Evolutionary conservation across 352 stramenopile species (phyloP).

Genomic region (Globisporangium heterothallicum): DNA sequence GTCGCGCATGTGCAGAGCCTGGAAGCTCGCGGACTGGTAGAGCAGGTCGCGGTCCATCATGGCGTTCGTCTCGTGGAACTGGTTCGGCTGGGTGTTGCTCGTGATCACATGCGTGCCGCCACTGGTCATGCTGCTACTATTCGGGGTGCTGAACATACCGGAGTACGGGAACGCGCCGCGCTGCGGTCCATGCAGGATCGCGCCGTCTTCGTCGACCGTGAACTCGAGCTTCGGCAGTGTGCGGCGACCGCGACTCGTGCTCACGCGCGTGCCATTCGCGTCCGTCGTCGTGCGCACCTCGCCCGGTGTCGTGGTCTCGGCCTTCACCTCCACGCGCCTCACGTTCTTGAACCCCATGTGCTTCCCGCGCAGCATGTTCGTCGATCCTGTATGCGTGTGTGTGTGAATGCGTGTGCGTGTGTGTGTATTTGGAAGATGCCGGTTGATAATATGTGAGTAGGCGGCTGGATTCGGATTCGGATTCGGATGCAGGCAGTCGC

Average conservation of each 20-base stretch:
- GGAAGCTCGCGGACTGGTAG: constrained; percentile 39
- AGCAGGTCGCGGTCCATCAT: constrained; percentile 29
- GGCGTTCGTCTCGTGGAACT: neutral
- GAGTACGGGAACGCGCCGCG: constrained; percentile 27
- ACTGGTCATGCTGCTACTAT: no score
- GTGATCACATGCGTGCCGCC: neutral
- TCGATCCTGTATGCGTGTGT: no score
- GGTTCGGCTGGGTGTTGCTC: constrained; percentile 9
- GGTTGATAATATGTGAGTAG: no score
- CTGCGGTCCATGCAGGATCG: constrained; percentile 69
- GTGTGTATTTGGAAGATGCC: no score
- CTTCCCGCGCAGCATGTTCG: constrained; percentile 61
- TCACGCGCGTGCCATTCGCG: constrained; percentile 52
- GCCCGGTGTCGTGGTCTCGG: constrained; percentile 76
- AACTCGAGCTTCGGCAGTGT: constrained; percentile 84
- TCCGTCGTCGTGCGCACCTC: constrained; percentile 73
- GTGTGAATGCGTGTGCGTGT: no score
- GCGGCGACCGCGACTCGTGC: constrained; percentile 49
- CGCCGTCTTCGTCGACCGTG: constrained; percentile 76
- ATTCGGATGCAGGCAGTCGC: no score
- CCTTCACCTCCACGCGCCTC: constrained; percentile 79
- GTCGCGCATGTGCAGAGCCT: constrained; percentile 50
- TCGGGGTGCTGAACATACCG: constrained; percentile 5
- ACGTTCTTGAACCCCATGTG: constrained; percentile 82
- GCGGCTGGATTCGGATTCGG: no score